Evolutionary conservation across 129 eudicot species (phyloP).

Genomic region (Escallonia rubra): DNA sequence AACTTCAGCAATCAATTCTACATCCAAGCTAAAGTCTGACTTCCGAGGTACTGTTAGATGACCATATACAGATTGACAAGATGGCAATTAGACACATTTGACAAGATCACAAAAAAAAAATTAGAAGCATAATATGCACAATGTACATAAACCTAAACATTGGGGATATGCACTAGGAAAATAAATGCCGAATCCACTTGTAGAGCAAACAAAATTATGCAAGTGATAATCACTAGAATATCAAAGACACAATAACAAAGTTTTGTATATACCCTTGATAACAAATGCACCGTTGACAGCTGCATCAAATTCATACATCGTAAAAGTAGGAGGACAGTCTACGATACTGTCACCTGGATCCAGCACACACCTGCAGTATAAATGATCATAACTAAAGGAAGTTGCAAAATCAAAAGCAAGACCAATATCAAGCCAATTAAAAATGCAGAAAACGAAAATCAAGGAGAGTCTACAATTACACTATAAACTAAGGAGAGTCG

Average conservation of each 20-base stretch:
- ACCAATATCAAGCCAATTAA: too few species aligned
- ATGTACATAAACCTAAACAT: neutral
- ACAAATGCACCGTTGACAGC: constrained; percentile 86
- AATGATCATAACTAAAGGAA: constrained; percentile 2
- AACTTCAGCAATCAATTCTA: constrained; percentile 45
- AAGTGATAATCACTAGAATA: neutral
- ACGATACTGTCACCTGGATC: constrained; percentile 92
- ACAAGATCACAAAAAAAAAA: neutral
- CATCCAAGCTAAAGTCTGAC: constrained; percentile 73
- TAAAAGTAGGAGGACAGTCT: constrained; percentile 94
- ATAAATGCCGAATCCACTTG: neutral
- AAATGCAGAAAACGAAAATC: too few species aligned
- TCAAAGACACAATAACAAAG: constrained; percentile 7
- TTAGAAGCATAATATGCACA: neutral
- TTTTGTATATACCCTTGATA: constrained; percentile 51
- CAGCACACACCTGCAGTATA: constrained; percentile 61
- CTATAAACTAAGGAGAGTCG: neutral
- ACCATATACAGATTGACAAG: neutral
- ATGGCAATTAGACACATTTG: constrained; percentile 4
- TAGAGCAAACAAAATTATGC: neutral
- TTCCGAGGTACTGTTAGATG: constrained; percentile 70
- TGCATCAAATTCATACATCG: constrained; percentile 96
- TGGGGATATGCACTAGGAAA: neutral
- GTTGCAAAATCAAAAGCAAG: neutral
- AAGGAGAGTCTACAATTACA: too few species aligned